phyloP scores from a whole-genome alignment of 139 green algal genomes.

The Yamagishiella unicocca region DNA sequence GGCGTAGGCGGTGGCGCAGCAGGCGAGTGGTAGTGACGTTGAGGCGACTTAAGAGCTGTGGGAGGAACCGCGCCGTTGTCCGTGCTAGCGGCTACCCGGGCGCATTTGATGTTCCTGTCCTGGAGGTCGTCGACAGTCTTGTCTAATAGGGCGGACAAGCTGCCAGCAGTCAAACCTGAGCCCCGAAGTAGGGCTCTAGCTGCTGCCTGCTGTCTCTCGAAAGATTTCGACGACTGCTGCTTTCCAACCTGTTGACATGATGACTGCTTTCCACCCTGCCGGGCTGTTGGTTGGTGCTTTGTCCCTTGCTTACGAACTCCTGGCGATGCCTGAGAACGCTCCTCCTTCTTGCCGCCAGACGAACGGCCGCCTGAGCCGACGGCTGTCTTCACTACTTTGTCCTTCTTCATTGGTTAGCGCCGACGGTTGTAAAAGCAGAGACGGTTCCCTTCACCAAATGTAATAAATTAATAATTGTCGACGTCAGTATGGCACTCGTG shows the following conservation, averaged over 20 bases:
- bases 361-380: not conserved
- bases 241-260: not conserved
- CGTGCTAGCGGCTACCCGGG: not conserved
- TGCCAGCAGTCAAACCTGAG: not conserved
- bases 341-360: not conserved
- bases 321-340: not conserved
- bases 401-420: constrained; percentile 39
- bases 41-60: not conserved
- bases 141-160: constrained; percentile 5
- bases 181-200: not conserved
- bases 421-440: no score
- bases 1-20: constrained; percentile 10
- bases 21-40: not conserved
- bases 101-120: constrained; percentile 14
- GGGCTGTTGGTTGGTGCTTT: not conserved
- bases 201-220: not conserved
- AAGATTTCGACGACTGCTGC: not conserved
- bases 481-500: no score
- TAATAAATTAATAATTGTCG: no score
- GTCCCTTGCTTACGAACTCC: not conserved
- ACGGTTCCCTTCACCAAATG: no score
- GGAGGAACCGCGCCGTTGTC: no score
- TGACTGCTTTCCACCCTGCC: not conserved
- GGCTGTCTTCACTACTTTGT: not conserved
- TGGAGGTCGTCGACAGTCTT: not conserved